Conservation (phyloP, 306 rosid species). For the Prosopis cineraria region DNA sequence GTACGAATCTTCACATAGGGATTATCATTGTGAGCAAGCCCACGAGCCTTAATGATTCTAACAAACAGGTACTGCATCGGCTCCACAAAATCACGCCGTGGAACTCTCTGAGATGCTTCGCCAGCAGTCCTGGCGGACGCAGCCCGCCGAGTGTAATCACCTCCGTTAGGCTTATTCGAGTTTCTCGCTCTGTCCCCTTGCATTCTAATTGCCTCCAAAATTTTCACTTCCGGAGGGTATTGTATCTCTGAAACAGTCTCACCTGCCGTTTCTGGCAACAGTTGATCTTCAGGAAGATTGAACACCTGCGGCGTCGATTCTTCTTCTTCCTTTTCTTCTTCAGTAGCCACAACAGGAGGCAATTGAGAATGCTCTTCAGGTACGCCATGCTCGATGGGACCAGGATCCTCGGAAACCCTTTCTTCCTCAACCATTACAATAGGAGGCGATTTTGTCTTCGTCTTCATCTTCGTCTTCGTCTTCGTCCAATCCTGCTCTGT, state of each 20-base stretch:
- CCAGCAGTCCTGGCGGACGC: slow-evolving; percentile 44
- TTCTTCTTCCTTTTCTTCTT: background rate
- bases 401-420: slow-evolving; percentile 47
- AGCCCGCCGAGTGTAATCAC: slow-evolving; percentile 53
- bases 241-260: slow-evolving; percentile 42
- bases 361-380: slow-evolving; percentile 42
- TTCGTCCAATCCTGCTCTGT: slow-evolving; percentile 48
- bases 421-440: slow-evolving; percentile 48
- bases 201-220: slow-evolving; percentile 55
- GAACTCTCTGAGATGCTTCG: slow-evolving; percentile 51
- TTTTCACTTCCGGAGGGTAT: slow-evolving; percentile 58
- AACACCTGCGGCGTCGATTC: slow-evolving; percentile 60
- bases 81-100: slow-evolving; percentile 76
- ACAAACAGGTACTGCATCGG: slow-evolving; percentile 86
- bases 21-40: slow-evolving; percentile 47
- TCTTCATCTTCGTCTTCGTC: background rate
- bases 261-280: slow-evolving; percentile 34
- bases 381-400: slow-evolving; percentile 30
- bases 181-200: slow-evolving; percentile 61
- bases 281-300: slow-evolving; percentile 51
- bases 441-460: slow-evolving; percentile 34
- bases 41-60: slow-evolving; percentile 73
- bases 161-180: slow-evolving; percentile 57
- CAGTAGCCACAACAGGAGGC: slow-evolving; percentile 58
- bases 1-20: slow-evolving; percentile 71